Base-by-base conservation (phyloP, 345 rosid species). In the Populus davidiana region DNA sequence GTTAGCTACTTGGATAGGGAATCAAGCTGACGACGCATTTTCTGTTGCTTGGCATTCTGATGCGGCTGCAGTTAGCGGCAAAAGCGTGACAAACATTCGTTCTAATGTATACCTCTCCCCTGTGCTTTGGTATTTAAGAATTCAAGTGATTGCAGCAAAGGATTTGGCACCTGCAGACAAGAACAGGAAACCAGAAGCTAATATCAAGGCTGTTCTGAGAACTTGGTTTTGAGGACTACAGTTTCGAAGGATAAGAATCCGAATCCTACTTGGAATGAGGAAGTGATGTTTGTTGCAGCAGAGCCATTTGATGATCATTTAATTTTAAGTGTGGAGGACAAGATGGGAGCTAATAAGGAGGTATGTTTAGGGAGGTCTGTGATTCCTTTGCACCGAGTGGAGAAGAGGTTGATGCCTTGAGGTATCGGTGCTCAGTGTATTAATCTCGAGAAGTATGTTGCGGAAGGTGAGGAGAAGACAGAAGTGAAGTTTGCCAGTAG, bases 331-430 rank as follows among this genome's bases (percentile, higher is more conserved):
- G 73, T 69, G 21, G 56, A 69, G 25, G 73, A 69, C 38, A 54
- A 39, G 47, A 38, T 69, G 4, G 67, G 39, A 10, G 23, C 27
- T 6, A 66, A 70, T 8, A 82, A 5, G 49, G 88, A 4, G 49
- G 88, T 86, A 56, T 68, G 84, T 72, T 67, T 88, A n/a, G 88
- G 91, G 31, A 86, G 69, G 43, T 85, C 84, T 54, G 83, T 73
- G 80, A 79, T 88, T 41, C 81, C 74, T 76, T 50, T 88, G 56
- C 73, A 85, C 11, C 86, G 84, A 25, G 84, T 86, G 25, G 87
- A 82, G 67, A 86, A 85, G 71, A 81, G 91, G 74, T 43, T 80
- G 8, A 2, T 50, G 35, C 84, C 86, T 4, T 76, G 70, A 16
- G 52, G 79, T 49, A 76, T 75, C 4, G 76, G 64, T 2, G 83